Percentiles rank a stretch among this genome's conserved stretches.
Conservation (phyloP, 148 eudicot genomes). For the Camellia lanceoleosa region DNA sequence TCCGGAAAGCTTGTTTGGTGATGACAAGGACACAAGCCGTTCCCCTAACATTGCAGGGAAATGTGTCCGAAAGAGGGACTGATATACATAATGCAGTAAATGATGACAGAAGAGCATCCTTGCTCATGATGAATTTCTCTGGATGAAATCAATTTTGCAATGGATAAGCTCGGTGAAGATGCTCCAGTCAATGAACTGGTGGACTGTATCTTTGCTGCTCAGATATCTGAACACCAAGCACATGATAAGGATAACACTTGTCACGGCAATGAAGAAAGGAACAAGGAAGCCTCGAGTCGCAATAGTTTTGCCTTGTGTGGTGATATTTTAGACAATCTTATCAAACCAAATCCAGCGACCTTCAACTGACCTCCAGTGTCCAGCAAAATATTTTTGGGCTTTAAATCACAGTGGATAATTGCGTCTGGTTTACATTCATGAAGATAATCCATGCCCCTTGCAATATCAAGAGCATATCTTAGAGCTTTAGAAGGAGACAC, state of each 20-base stretch:
- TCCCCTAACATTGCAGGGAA: constrained; percentile 19
- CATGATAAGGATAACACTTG: constrained; percentile 28
- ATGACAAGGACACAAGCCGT: constrained; percentile 46
- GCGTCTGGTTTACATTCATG: no score
- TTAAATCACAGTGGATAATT: no score
- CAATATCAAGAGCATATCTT: no score
- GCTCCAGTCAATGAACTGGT: constrained; percentile 70
- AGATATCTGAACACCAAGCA: constrained; percentile 60
- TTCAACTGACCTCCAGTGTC: no score
- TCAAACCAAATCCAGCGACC: no score
- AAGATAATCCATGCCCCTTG: no score
- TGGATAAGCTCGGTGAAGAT: constrained; percentile 63
- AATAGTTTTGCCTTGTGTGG: no score
- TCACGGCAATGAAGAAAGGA: constrained; percentile 31
- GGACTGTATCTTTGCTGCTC: constrained; percentile 84
- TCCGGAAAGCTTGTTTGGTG: constrained; percentile 61
- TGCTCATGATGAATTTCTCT: constrained; percentile 80
- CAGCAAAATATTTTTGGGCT: no score
- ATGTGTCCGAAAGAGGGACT: constrained; percentile 57
- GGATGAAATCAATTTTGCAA: constrained; percentile 73
- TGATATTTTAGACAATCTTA: no score
- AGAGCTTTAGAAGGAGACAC: no score
- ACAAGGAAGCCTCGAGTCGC: no score
- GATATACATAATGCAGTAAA: constrained; percentile 35
- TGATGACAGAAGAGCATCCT: constrained; percentile 51